A percentile compares a stretch with the other conserved stretches of the same genome.
phyloP scores from a whole-genome alignment of 179 eudicot genomes.

The Spinacia oleracea region DNA sequence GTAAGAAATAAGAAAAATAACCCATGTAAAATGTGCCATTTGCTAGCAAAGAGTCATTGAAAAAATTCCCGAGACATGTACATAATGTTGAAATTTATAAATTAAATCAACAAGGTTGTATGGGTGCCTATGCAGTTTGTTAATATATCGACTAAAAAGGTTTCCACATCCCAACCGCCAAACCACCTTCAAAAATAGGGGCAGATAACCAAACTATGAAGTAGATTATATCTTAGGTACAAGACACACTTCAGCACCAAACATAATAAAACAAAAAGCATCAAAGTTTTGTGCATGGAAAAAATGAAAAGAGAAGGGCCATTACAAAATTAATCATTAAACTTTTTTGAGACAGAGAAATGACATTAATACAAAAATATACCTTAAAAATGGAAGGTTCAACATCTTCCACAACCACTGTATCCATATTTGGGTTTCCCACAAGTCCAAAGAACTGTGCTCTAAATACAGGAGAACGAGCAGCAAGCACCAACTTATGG shows the following conservation, averaged over 20 bases:
- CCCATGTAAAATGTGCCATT: neutral
- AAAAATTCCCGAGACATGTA: neutral
- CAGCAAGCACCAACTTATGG: slow-evolving; percentile 86
- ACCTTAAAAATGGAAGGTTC: slow-evolving; percentile 86
- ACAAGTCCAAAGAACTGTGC: slow-evolving; percentile 91
- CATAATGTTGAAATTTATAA: neutral
- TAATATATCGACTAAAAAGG: no score
- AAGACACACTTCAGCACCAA: neutral
- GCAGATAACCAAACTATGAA: no score
- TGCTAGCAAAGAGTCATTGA: neutral
- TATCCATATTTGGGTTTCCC: slow-evolving; percentile 57
- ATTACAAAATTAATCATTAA: neutral
- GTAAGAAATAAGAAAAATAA: neutral
- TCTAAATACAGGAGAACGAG: slow-evolving; percentile 91
- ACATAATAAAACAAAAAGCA: neutral
- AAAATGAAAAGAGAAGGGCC: neutral
- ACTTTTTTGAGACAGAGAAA: neutral
- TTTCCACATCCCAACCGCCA: no score
- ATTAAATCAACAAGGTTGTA: no score
- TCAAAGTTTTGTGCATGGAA: neutral
- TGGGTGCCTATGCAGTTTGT: no score
- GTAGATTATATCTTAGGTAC: no score
- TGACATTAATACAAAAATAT: slow-evolving; percentile 9
- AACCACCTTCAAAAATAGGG: no score
- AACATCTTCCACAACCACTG: slow-evolving; percentile 64